Conservation (phyloP, 441 rosid genomes). For the Gossypium davidsonii region DNA sequence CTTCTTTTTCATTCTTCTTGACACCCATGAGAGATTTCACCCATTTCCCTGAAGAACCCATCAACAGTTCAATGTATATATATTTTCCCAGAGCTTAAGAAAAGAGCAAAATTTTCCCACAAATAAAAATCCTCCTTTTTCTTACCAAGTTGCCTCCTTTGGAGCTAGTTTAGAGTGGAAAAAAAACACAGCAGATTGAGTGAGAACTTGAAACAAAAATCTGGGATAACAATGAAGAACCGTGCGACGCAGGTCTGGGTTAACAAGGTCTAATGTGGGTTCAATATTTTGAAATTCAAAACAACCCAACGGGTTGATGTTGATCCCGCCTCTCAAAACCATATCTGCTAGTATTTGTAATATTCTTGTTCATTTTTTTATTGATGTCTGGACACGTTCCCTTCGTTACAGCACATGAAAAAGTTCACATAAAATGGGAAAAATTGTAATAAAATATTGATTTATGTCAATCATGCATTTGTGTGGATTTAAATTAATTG, state of each 20-base stretch:
- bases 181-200: background rate
- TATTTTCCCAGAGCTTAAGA: background rate
- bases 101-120: no score
- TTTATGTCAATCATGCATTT: no score
- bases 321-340: background rate
- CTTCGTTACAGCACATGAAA: background rate
- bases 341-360: background rate
- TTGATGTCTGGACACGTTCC: background rate
- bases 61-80: background rate
- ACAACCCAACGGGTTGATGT: background rate
- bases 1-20: slow-evolving; percentile 59
- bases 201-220: background rate
- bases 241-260: background rate
- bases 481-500: no score
- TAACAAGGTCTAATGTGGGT: background rate
- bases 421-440: background rate
- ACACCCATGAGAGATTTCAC: slow-evolving; percentile 68
- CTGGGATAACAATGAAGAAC: background rate
- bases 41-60: slow-evolving; percentile 94
- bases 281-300: slow-evolving; percentile 17
- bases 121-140: no score
- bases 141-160: no score
- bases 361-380: background rate
- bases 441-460: no score
- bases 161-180: no score